Conservation (phyloP, 1,284 basidiomycete species). For the Puccinia horiana region DNA sequence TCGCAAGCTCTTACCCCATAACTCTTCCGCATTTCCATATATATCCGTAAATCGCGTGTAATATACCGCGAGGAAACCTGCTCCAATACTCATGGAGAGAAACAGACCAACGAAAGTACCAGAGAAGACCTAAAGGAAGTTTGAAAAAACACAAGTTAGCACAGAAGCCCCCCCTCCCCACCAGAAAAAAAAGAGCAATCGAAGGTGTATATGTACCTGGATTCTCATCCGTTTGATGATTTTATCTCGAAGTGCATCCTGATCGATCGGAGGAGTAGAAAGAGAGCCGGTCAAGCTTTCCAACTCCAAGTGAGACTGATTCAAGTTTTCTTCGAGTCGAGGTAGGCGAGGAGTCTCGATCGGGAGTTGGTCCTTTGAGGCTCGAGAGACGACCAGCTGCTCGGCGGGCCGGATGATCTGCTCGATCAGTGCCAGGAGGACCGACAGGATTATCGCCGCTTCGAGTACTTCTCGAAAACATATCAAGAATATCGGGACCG, state of each 20-base stretch:
- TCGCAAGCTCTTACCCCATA: slow-evolving; percentile 58
- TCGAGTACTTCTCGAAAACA: slow-evolving; percentile 86
- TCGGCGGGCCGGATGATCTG: slow-evolving; percentile 64
- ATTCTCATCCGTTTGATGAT: slow-evolving; percentile 42
- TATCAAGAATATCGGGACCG: slow-evolving; percentile 69
- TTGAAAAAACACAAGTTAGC: slow-evolving; percentile 37
- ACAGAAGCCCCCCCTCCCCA: background rate
- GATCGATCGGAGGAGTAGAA: background rate
- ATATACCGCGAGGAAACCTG: slow-evolving; percentile 63
- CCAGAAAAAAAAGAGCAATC: background rate
- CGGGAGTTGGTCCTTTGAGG: slow-evolving; percentile 31
- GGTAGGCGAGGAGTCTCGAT: slow-evolving; percentile 49
- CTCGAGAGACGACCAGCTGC: slow-evolving; percentile 46
- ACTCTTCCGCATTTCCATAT: slow-evolving; percentile 65
- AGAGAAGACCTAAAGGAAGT: slow-evolving; percentile 69
- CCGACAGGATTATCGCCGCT: slow-evolving; percentile 82
- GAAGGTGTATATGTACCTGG: slow-evolving; percentile 11
- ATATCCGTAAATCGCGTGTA: slow-evolving; percentile 64
- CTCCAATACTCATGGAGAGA: slow-evolving; percentile 70
- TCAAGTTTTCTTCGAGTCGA: slow-evolving; percentile 15
- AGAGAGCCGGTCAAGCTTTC: slow-evolving; percentile 28
- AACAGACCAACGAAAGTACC: slow-evolving; percentile 76
- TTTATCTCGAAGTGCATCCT: slow-evolving; percentile 4
- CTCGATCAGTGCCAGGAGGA: slow-evolving; percentile 78
- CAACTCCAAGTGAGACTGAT: slow-evolving; percentile 11